Evolutionary conservation across 148 eudicot species (phyloP).

Genomic region (Fagopyrum tataricum): DNA sequence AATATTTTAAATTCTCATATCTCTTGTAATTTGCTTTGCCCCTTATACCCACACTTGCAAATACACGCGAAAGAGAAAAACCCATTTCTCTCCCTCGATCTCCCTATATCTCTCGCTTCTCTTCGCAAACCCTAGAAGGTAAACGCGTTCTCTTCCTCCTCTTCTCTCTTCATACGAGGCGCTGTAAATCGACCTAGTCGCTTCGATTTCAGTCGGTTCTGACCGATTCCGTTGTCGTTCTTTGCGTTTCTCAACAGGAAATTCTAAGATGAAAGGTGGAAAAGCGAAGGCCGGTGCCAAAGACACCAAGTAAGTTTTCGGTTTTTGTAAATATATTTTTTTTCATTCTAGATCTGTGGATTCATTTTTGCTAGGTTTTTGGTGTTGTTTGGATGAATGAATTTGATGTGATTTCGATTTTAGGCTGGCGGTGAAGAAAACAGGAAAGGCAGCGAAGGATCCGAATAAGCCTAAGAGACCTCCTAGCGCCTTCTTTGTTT

Average conservation of each 20-base stretch:
- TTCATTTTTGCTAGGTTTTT: background rate
- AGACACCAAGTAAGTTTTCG: background rate
- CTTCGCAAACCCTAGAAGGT: constrained; percentile 7
- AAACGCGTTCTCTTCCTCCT: constrained; percentile 2
- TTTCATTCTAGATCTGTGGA: background rate
- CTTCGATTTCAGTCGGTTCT: constrained; percentile 5
- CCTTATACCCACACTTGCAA: constrained; percentile 10
- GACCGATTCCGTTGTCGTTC: background rate
- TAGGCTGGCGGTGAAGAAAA: constrained; percentile 9
- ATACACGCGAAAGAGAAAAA: constrained; percentile 5
- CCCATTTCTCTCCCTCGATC: constrained; percentile 12
- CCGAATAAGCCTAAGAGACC: constrained; percentile 14
- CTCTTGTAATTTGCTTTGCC: background rate
- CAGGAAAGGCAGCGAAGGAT: background rate
- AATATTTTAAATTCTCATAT: background rate
- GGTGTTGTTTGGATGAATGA: background rate
- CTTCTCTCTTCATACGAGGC: background rate
- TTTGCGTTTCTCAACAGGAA: background rate
- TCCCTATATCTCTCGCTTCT: constrained; percentile 6
- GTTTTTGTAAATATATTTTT: background rate
- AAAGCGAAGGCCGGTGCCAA: constrained; percentile 5
- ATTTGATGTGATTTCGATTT: background rate
- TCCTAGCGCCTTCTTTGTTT: constrained; percentile 13
- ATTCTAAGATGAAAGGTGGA: background rate
- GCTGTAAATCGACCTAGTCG: background rate